Evolutionary conservation across 192 early-diverging fungal species (phyloP).

Genomic region (Coemansia sp.): DNA sequence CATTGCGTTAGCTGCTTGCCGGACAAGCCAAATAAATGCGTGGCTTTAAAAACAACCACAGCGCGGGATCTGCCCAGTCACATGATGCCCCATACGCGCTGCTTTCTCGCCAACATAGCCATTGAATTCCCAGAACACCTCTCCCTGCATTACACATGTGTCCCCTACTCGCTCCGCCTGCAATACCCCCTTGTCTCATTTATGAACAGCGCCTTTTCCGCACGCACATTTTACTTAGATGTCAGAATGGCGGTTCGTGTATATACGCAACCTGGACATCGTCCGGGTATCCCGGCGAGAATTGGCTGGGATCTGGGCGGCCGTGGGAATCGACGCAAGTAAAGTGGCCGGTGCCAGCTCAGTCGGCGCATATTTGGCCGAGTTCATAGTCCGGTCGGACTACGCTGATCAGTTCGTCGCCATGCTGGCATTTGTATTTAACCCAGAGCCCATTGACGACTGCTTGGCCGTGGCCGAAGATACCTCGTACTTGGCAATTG

Average conservation of each 20-base stretch:
- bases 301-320: slow-evolving; percentile 19
- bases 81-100: too few relatives aligned
- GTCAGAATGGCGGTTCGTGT: slow-evolving; percentile 33
- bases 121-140: too few relatives aligned
- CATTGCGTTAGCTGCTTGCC: too few relatives aligned
- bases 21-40: too few relatives aligned
- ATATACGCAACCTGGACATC: slow-evolving; percentile 48
- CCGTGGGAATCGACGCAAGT: slow-evolving; percentile 9
- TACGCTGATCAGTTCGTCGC: slow-evolving; percentile 13
- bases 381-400: slow-evolving; percentile 24
- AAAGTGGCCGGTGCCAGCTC: slow-evolving; percentile 21
- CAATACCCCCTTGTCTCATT: too few relatives aligned
- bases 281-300: slow-evolving; percentile 9
- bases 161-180: too few relatives aligned
- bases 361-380: slow-evolving; percentile 31
- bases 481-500: slow-evolving; percentile 15
- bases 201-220: too few relatives aligned
- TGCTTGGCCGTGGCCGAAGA: slow-evolving; percentile 18
- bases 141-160: too few relatives aligned
- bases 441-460: slow-evolving; percentile 8
- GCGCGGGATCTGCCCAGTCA: too few relatives aligned
- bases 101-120: too few relatives aligned
- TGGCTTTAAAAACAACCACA: too few relatives aligned
- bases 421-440: neutral
- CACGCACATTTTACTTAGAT: too few relatives aligned